A percentile compares a stretch with the other conserved stretches of the same genome.
phyloP scores from a whole-genome alignment of 805 yeast genomes.

The Starmerella bacillaris region DNA sequence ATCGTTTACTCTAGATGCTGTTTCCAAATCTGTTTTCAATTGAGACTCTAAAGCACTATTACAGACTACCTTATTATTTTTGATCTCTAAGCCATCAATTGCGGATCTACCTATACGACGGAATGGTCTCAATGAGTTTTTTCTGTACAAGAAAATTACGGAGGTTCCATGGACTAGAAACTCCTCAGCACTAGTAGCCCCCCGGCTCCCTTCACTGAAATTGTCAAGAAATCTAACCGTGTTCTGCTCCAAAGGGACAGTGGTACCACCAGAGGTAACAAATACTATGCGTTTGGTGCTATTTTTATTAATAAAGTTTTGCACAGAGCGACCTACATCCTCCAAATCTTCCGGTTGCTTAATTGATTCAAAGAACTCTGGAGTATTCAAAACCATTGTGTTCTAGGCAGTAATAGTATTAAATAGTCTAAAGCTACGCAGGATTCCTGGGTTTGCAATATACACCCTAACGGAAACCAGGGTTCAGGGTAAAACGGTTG shows the following conservation, averaged over 20 bases:
- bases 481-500: too few relatives aligned
- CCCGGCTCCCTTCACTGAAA: constrained; percentile 94
- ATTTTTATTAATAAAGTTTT: constrained; percentile 32
- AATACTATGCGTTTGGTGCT: constrained; percentile 44
- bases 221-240: constrained; percentile 94
- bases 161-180: constrained; percentile 74
- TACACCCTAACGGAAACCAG: too few relatives aligned
- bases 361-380: constrained; percentile 48
- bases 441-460: too few relatives aligned
- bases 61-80: constrained; percentile 32
- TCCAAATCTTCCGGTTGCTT: constrained; percentile 57
- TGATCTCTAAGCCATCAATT: constrained; percentile 56
- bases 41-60: constrained; percentile 41
- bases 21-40: constrained; percentile 24
- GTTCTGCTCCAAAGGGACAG: constrained; percentile 91
- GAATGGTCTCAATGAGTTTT: constrained; percentile 78
- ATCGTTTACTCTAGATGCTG: constrained; percentile 34
- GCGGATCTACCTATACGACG: constrained; percentile 76
- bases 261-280: constrained; percentile 93
- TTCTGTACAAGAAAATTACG: constrained; percentile 81
- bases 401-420: too few relatives aligned
- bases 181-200: constrained; percentile 88
- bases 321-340: constrained; percentile 39
- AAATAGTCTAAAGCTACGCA: too few relatives aligned
- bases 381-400: too few relatives aligned